phyloP scores from a whole-genome alignment of 2,329 filamentous ascomycete species.

The Fusarium nygamai region DNA sequence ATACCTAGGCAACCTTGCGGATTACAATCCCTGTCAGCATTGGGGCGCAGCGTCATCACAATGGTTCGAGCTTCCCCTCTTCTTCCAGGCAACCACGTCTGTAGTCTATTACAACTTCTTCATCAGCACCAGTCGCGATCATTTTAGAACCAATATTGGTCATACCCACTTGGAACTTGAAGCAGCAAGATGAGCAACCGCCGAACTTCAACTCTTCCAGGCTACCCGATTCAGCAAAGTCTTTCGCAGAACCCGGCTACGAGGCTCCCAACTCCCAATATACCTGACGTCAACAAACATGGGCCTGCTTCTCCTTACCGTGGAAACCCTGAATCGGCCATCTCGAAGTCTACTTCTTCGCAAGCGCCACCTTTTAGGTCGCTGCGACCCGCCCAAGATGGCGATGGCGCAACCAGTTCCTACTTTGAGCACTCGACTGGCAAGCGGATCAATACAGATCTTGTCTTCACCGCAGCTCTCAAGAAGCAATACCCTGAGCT shows the following conservation, averaged over 20 bases:
- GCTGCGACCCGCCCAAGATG: neutral
- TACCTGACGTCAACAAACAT: accelerated
- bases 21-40: neutral
- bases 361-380: neutral
- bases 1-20: accelerated
- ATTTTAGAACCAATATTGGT: accelerated
- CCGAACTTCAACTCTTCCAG: neutral
- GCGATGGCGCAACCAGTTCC: neutral
- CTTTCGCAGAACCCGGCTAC: neutral
- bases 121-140: neutral
- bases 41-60: neutral
- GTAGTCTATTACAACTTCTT: too few species aligned
- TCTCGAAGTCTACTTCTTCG: neutral
- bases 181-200: neutral
- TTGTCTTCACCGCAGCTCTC: neutral
- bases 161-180: accelerated
- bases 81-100: neutral
- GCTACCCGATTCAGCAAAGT: accelerated
- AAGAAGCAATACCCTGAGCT: neutral
- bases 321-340: too few species aligned
- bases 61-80: neutral
- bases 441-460: neutral
- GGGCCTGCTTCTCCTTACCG: neutral
- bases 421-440: neutral
- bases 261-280: neutral